Evolutionary conservation across 345 rosid species (phyloP).

Genomic region (Eucalyptus polybractea): DNA sequence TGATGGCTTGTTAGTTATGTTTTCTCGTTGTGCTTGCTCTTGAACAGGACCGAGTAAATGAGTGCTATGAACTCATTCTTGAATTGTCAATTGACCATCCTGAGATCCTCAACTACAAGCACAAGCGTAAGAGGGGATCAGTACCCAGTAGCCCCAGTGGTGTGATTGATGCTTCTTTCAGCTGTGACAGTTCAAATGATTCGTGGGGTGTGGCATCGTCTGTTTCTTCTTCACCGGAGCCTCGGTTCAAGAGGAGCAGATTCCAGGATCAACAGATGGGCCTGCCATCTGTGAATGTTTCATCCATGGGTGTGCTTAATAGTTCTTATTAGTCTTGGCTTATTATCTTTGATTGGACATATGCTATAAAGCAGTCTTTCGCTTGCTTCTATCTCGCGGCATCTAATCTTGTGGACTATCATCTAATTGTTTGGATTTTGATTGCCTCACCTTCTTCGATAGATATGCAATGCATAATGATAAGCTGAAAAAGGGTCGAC

Average conservation of each 20-base stretch:
- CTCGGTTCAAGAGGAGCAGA: slow-evolving; percentile 51
- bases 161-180: slow-evolving; percentile 43
- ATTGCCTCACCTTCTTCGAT: background rate
- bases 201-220: slow-evolving; percentile 43
- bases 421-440: background rate
- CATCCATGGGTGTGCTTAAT: slow-evolving; percentile 54
- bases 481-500: background rate
- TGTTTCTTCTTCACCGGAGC: slow-evolving; percentile 26
- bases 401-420: background rate
- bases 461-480: background rate
- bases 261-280: slow-evolving; percentile 24
- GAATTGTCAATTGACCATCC: slow-evolving; percentile 17
- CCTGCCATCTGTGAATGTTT: slow-evolving; percentile 32
- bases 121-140: slow-evolving; percentile 31
- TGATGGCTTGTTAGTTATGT: background rate
- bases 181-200: slow-evolving; percentile 54
- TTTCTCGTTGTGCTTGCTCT: background rate
- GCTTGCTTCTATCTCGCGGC: background rate
- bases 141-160: slow-evolving; percentile 42
- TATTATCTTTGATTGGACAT: background rate
- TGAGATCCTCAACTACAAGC: slow-evolving; percentile 10
- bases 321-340: slow-evolving; percentile 43
- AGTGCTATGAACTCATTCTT: slow-evolving; percentile 48
- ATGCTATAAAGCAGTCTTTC: background rate
- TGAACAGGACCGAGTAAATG: slow-evolving; percentile 44